Conservation (phyloP, 192 early-diverging fungal species). For the Piromyces sp. region DNA sequence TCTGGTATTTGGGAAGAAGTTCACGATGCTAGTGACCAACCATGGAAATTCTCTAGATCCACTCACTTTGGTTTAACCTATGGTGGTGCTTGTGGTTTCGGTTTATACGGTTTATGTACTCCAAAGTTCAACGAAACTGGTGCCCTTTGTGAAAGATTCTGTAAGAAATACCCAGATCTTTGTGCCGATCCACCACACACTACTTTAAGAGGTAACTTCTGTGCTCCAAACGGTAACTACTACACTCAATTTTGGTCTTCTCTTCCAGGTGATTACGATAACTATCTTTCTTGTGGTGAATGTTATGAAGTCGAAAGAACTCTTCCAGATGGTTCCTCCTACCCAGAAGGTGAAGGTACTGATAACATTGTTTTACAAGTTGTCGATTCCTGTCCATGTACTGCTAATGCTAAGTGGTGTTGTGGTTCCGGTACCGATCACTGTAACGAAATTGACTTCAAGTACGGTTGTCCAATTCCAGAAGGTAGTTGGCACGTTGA, state of each 20-base stretch:
- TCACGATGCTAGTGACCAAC: not conserved
- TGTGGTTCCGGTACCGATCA: not conserved
- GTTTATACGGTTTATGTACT: not conserved
- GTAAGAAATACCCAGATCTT: not conserved
- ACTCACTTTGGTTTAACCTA: not conserved
- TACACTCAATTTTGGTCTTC: slow-evolving; percentile 6
- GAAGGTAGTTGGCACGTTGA: not conserved
- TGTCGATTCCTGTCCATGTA: slow-evolving; percentile 4
- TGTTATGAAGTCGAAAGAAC: slow-evolving; percentile 4
- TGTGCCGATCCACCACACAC: not conserved
- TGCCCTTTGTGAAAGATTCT: not conserved
- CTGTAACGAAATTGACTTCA: slow-evolving; percentile 3
- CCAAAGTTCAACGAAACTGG: not conserved
- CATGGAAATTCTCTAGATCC: not conserved
- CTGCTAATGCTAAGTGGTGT: slow-evolving; percentile 4
- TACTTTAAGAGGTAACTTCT: slow-evolving; percentile 3
- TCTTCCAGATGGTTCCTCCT: not conserved
- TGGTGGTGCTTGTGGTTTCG: not conserved
- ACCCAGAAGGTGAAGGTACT: not conserved
- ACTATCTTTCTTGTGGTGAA: slow-evolving; percentile 3
- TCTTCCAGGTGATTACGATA: slow-evolving; percentile 4
- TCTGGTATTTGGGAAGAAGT: not conserved
- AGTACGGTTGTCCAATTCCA: slow-evolving; percentile 2
- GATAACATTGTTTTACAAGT: slow-evolving; percentile 1
- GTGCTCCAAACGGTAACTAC: slow-evolving; percentile 5